Conservation (phyloP, 1,284 basidiomycete species). For the Marasmius oreades region DNA sequence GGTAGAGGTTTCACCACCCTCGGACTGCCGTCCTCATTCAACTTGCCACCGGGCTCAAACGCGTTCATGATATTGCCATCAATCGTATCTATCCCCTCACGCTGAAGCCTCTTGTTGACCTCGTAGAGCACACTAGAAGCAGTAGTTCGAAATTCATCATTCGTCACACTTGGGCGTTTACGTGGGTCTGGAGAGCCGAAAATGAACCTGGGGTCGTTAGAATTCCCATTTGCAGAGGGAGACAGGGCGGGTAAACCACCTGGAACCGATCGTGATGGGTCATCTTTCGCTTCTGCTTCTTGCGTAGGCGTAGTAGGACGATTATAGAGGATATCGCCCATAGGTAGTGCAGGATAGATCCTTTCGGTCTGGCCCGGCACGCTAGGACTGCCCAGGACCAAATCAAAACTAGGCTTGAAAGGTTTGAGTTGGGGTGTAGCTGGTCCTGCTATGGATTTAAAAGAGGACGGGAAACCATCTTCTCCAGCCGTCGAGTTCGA, state of each 20-base stretch:
- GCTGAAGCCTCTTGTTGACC: slow-evolving; percentile 68
- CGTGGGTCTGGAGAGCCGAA: slow-evolving; percentile 70
- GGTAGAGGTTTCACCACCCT: slow-evolving; percentile 30
- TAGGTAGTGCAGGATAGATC: slow-evolving; percentile 52
- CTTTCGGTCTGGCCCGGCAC: slow-evolving; percentile 21
- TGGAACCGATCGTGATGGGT: slow-evolving; percentile 24
- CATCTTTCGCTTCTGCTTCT: slow-evolving; percentile 12
- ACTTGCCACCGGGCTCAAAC: slow-evolving; percentile 26
- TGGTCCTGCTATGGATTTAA: slow-evolving; percentile 5
- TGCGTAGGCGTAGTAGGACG: slow-evolving; percentile 11
- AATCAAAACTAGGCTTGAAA: slow-evolving; percentile 61
- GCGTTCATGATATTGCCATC: slow-evolving; percentile 38
- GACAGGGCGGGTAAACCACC: slow-evolving; percentile 24
- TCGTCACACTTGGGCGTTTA: slow-evolving; percentile 44
- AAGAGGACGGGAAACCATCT: slow-evolving; percentile 8
- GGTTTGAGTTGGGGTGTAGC: slow-evolving; percentile 61
- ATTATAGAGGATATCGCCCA: slow-evolving; percentile 32
- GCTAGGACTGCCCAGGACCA: slow-evolving; percentile 54
- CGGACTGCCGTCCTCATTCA: slow-evolving; percentile 11
- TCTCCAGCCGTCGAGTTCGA: slow-evolving; percentile 26
- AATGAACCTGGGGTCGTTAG: slow-evolving; percentile 50
- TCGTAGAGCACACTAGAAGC: slow-evolving; percentile 68
- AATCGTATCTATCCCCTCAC: slow-evolving; percentile 41
- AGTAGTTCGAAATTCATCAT: slow-evolving; percentile 56
- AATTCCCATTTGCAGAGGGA: slow-evolving; percentile 5